Evolutionary conservation across 176 grass and related monocot genomes (phyloP).

Genomic region (Rhynchospora pubera): DNA sequence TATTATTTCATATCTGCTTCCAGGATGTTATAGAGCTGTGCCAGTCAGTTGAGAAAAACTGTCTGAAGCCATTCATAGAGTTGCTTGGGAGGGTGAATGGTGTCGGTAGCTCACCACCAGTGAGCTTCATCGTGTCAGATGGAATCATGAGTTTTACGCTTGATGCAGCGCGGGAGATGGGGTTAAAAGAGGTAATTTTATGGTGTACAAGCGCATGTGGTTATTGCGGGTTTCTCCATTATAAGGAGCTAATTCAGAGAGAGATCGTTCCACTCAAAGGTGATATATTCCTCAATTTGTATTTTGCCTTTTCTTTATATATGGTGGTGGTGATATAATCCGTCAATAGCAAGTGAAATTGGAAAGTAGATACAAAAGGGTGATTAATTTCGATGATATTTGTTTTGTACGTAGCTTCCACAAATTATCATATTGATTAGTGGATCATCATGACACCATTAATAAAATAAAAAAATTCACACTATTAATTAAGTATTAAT

Average conservation of each 20-base stretch:
- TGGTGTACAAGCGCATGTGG: slow-evolving; percentile 64
- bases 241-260: slow-evolving; percentile 34
- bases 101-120: slow-evolving; percentile 13
- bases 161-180: slow-evolving; percentile 36
- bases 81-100: slow-evolving; percentile 36
- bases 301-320: too few species aligned
- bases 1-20: neutral
- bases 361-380: neutral
- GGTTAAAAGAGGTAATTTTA: slow-evolving; percentile 43
- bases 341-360: neutral
- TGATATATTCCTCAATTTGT: neutral
- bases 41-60: slow-evolving; percentile 28
- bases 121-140: slow-evolving; percentile 62
- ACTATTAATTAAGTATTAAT: neutral
- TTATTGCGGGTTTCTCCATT: slow-evolving; percentile 40
- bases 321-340: neutral
- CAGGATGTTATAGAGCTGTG: slow-evolving; percentile 57
- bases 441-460: neutral
- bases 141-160: slow-evolving; percentile 58
- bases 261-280: slow-evolving; percentile 45
- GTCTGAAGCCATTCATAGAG: slow-evolving; percentile 40
- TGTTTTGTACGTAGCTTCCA: neutral
- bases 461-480: neutral
- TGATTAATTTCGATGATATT: neutral
- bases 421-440: neutral